Evolutionary conservation across 768 basidiomycete species (phyloP), one percentile per base, ranked within the genome.

Genomic region (Hygrophorus pudorinus): DNA sequence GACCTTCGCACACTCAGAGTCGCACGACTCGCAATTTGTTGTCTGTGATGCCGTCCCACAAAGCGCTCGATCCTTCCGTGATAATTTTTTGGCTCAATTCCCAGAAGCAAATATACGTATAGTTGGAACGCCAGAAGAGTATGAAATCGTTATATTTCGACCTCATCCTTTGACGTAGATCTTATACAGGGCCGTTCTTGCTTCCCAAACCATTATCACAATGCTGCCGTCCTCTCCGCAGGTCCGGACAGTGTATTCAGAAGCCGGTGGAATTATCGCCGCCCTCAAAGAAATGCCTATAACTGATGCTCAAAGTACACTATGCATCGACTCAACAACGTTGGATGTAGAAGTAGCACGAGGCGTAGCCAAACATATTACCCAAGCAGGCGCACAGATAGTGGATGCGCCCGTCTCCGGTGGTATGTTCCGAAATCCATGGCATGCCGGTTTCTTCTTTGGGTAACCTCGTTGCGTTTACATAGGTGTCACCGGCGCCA

Each of bases 361-460:
- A 33, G 61, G 71, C 24, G 78, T 93, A 9, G 76, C 89, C 0
- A 47, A 58, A 8, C 63, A 70, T 17, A 75, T 86, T 1, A 65
- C 63, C 8, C 46, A 55, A 11, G 63, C 70, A 20, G 81, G 84
- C 18, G 87, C 81, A 5, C 63, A 63, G 32, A 90, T 96, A 78
- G 71, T 96, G 16, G 93, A 97, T 58, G 91, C 93, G 4, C 93
- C 93, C 2, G 92, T 97, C 1, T 92, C 89, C 38, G 93, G 93
- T 45, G 92, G 89, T 85, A 57, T 44, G 77, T 61, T 32, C 11
- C 27, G 39, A 44, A 4, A 8, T 7, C 3, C 21, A 16, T 21
- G 40, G 21, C 18, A 27, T 36, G 24, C 28, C 30, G 34, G 21
- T 17, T 42, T 20, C 17, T 41, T 44, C 18, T 14, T 41, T 42